phyloP scores from a whole-genome alignment of 2,329 filamentous ascomycete species.

The Penicillium sp. region DNA sequence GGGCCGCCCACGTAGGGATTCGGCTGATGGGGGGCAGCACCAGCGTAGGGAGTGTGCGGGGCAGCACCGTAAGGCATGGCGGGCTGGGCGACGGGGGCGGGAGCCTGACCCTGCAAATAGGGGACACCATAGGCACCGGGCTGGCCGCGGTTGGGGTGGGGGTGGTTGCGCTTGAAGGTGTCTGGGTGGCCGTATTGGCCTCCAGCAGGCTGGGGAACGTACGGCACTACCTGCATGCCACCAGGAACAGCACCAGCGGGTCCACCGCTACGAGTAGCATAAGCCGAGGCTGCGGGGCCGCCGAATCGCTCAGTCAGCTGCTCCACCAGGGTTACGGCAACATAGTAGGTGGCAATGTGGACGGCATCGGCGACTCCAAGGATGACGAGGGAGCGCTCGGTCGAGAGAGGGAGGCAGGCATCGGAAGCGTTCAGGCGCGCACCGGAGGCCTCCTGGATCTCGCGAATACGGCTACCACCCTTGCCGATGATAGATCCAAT shows the following conservation, averaged over 20 bases:
- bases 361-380: constrained; percentile 97
- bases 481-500: constrained; percentile 99
- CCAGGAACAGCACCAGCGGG: constrained; percentile 92
- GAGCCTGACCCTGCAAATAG: constrained; percentile 71
- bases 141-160: constrained; percentile 74
- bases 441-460: constrained; percentile 97
- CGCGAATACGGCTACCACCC: constrained; percentile 90
- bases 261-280: constrained; percentile 90
- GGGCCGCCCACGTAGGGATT: constrained; percentile 65
- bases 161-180: constrained; percentile 75
- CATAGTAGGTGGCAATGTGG: constrained; percentile 98
- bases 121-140: constrained; percentile 70
- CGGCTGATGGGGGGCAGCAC: constrained; percentile 77
- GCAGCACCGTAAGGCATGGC: constrained; percentile 79
- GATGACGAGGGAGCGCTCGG: constrained; percentile 95
- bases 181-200: constrained; percentile 92
- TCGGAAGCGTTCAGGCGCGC: constrained; percentile 96
- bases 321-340: constrained; percentile 95
- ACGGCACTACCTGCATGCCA: constrained; percentile 99
- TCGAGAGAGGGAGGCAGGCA: constrained; percentile 89
- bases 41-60: constrained; percentile 75
- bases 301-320: constrained; percentile 97
- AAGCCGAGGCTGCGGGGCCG: constrained; percentile 93
- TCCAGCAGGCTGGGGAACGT: constrained; percentile 87
- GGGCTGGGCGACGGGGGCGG: constrained; percentile 60